Evolutionary conservation across 2,329 filamentous ascomycete genomes (phyloP).

Genomic region (Aureobasidium sp.): DNA sequence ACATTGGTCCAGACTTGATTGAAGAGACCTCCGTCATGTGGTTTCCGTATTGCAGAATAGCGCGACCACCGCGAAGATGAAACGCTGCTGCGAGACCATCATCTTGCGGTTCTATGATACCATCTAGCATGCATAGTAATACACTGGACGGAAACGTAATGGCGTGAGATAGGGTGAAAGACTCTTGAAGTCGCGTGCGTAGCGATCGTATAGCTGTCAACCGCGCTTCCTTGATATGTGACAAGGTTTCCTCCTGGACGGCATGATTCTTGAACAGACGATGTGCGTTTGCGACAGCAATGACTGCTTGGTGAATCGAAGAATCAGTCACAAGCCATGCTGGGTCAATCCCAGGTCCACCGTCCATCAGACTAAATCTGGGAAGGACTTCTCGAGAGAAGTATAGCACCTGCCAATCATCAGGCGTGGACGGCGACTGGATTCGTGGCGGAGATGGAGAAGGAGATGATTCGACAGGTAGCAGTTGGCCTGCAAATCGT

Average conservation of each 20-base stretch:
- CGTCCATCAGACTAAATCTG: background rate
- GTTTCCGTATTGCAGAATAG: background rate
- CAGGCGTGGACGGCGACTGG: background rate
- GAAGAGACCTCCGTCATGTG: background rate
- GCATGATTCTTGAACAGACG: background rate
- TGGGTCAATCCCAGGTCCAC: background rate
- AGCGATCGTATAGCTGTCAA: slow-evolving; percentile 4
- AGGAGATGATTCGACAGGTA: background rate
- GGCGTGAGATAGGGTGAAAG: background rate
- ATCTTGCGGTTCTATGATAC: slow-evolving; percentile 1
- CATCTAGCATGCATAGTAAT: background rate
- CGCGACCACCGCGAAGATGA: background rate
- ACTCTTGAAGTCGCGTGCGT: background rate
- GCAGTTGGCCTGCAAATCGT: background rate
- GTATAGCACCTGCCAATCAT: background rate
- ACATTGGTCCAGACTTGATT: background rate
- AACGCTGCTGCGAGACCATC: background rate
- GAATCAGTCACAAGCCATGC: background rate
- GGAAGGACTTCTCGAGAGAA: background rate
- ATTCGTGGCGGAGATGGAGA: background rate
- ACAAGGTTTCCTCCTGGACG: background rate
- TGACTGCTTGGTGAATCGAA: background rate
- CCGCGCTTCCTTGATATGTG: background rate
- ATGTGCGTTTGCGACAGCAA: slow-evolving; percentile 3
- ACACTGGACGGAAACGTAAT: background rate